Evolutionary conservation across 2,329 filamentous ascomycete species (phyloP).

Genomic region (Alternaria burnsii): DNA sequence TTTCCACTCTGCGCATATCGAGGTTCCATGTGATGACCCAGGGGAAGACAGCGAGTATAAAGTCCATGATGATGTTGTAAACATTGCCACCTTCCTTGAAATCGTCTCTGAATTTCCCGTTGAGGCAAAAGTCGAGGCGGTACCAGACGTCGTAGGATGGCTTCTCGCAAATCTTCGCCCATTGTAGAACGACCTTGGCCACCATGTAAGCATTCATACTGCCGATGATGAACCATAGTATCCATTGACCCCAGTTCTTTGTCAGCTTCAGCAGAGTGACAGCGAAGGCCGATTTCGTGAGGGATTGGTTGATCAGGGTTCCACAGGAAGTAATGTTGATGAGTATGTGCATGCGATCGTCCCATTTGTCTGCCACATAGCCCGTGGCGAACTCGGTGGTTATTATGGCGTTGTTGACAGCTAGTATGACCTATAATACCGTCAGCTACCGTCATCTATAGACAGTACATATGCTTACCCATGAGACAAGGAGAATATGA

Average conservation of each 20-base stretch:
- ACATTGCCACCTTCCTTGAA: slow-evolving; percentile 64
- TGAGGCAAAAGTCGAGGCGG: slow-evolving; percentile 58
- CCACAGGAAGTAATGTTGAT: slow-evolving; percentile 57
- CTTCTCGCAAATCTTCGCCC: slow-evolving; percentile 58
- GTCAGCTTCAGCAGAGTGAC: slow-evolving; percentile 55
- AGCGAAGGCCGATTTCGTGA: slow-evolving; percentile 52
- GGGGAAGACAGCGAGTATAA: slow-evolving; percentile 60
- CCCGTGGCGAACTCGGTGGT: slow-evolving; percentile 59
- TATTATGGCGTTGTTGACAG: slow-evolving; percentile 58
- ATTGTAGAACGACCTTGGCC: slow-evolving; percentile 60
- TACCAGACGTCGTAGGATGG: slow-evolving; percentile 58
- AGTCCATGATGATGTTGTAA: slow-evolving; percentile 65
- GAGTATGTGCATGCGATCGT: slow-evolving; percentile 63
- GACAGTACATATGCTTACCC: slow-evolving; percentile 37
- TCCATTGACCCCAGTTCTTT: slow-evolving; percentile 54
- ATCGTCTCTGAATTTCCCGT: slow-evolving; percentile 49
- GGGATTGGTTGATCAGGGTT: slow-evolving; percentile 49
- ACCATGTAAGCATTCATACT: slow-evolving; percentile 61
- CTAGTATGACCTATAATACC: slow-evolving; percentile 50
- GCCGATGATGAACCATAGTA: slow-evolving; percentile 61
- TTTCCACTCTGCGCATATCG: slow-evolving; percentile 60
- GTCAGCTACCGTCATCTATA: slow-evolving; percentile 13
- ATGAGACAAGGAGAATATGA: slow-evolving; percentile 49
- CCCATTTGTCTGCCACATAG: slow-evolving; percentile 59
- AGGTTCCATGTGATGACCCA: slow-evolving; percentile 61